Evolutionary conservation across 2,329 filamentous ascomycete species (phyloP), one percentile per base, ranked within the genome.

Genomic region (Ophiosphaerella herpotricha): DNA sequence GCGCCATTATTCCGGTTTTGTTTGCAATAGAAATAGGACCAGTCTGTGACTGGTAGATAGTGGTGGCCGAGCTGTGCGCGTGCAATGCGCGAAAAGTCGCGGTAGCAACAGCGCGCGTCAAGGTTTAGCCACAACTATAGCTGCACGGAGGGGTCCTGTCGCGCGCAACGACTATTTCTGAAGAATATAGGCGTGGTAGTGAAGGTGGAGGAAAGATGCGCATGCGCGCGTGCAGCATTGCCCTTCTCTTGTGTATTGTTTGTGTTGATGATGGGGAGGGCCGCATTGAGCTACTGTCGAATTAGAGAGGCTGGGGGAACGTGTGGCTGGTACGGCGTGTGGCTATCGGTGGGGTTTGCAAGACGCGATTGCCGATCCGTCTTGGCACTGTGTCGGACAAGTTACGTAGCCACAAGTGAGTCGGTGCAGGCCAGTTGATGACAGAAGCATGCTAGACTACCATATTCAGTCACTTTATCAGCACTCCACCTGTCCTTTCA

Each of bases 401-500:
- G 64, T 61, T 64, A 68, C 66, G 66, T 70, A 64, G 65, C 65
- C 57, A 60, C 47, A 62, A 45, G 48, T 13, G 38, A 34, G 31
- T 21, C 32, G 32, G 29, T 38, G 46, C 49, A 57, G 50, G 48
- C 51, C 50, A 43, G 37, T 59, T 29, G 26, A 11, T 29, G 26
- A 29, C 26, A 2, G 26, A 29, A 18, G 47, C 47, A 42, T n/a
- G 21, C 11, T 46, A 34, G 3, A 16, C 14, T 33, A 23, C 16
- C 31, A 21, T 29, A 29, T 7, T 29, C 26, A 29, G 11, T 29
- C 26, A 11, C 11, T 29, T 8, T 29, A 29, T 11, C 7, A 7
- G 9, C 21, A 8, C 38, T 29, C 4, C 11, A 13, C 37, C 16
- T 11, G 21, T 23, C 37, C 26, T 31, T 35, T 24, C 18, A 26